Conservation (phyloP, 208 protist species). For the Leishmania lainsoni region DNA sequence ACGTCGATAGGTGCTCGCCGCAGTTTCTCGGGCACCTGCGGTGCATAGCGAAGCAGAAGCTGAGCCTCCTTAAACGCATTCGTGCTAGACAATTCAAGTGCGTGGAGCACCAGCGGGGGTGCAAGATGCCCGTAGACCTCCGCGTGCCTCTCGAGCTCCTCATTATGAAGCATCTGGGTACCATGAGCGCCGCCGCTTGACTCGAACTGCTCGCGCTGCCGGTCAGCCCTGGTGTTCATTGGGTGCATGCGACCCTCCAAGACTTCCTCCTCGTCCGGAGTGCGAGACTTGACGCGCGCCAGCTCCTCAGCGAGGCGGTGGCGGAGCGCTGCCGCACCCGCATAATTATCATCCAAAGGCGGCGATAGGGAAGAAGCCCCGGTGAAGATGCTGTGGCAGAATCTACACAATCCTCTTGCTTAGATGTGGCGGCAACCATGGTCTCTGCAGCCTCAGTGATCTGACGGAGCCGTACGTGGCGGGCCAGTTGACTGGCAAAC, state of each 20-base stretch:
- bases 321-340: background rate
- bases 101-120: conserved; percentile 73
- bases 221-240: conserved; percentile 64
- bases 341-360: background rate
- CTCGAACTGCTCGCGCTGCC: conserved; percentile 69
- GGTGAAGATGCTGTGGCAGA: background rate
- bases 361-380: background rate
- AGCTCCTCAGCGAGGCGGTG: conserved; percentile 39
- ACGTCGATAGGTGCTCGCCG: conserved; percentile 73
- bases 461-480: conserved; percentile 28
- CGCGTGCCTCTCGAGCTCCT: conserved; percentile 55
- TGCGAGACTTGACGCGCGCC: conserved; percentile 27
- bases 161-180: conserved; percentile 65
- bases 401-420: background rate
- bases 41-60: conserved; percentile 84
- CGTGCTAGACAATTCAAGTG: conserved; percentile 33
- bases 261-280: conserved; percentile 62
- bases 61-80: conserved; percentile 89
- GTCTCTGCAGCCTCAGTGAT: conserved; percentile 17
- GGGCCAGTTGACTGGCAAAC: conserved; percentile 63
- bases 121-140: conserved; percentile 36
- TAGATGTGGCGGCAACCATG: background rate
- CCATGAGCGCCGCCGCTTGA: conserved; percentile 82
- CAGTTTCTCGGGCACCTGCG: conserved; percentile 51
- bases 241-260: conserved; percentile 57